Evolutionary conservation across 768 basidiomycete species (phyloP).

Genomic region (Rhizopogon roseolus): DNA sequence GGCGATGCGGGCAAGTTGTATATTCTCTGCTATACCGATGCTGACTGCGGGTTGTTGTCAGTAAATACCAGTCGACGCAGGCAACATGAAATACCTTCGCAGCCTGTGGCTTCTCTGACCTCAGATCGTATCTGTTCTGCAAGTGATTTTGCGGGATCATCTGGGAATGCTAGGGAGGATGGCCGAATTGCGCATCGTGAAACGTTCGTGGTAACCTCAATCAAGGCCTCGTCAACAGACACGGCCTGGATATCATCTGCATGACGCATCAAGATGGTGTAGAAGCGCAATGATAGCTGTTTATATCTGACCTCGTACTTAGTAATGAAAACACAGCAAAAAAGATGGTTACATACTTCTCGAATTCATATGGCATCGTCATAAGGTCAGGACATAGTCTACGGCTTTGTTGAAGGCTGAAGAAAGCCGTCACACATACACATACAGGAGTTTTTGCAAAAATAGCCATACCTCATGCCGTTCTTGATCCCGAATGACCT

Average conservation of each 20-base stretch:
- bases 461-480: constrained; percentile 78
- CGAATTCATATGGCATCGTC: constrained; percentile 94
- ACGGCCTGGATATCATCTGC: constrained; percentile 94
- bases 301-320: constrained; percentile 59
- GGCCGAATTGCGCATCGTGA: constrained; percentile 27
- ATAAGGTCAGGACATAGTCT: constrained; percentile 66
- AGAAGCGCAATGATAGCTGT: constrained; percentile 79
- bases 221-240: constrained; percentile 92
- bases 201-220: constrained; percentile 75
- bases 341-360: constrained; percentile 42
- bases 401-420: constrained; percentile 74
- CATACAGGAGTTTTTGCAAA: background rate
- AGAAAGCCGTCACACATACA: constrained; percentile 1
- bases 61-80: background rate
- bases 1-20: constrained; percentile 88
- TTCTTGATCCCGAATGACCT: constrained; percentile 83
- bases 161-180: constrained; percentile 16
- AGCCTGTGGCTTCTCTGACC: constrained; percentile 74
- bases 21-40: constrained; percentile 89
- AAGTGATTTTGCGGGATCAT: constrained; percentile 68
- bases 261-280: constrained; percentile 85
- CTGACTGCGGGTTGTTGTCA: constrained; percentile 52
- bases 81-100: constrained; percentile 55
- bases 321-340: background rate
- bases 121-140: constrained; percentile 79